phyloP scores from a whole-genome alignment of 805 yeast genomes.

The Monosporozyma servazzii region DNA sequence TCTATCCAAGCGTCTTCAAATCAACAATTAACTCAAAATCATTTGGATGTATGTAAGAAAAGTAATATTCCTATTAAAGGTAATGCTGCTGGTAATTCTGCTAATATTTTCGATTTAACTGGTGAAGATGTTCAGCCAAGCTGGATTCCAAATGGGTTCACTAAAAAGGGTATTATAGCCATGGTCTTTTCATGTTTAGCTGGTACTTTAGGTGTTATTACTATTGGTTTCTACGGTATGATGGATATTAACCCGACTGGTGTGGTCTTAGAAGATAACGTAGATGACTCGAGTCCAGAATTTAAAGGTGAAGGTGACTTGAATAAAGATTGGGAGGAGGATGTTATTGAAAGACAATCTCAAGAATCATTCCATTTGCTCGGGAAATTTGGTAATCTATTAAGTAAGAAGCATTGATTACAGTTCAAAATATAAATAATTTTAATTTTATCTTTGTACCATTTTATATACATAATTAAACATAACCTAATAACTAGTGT shows the following conservation, averaged over 20 bases:
- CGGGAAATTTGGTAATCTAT: background rate
- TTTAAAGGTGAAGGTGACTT: background rate
- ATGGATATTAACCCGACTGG: constrained; percentile 39
- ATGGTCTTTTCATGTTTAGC: constrained; percentile 82
- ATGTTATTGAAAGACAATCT: background rate
- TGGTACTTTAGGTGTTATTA: constrained; percentile 71
- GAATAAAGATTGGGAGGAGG: background rate
- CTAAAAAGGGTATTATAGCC: constrained; percentile 91
- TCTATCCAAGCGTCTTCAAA: constrained; percentile 44
- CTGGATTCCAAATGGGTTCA: constrained; percentile 77
- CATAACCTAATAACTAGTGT: background rate
- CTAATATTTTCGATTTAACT: constrained; percentile 52
- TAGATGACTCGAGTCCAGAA: background rate
- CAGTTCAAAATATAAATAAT: background rate
- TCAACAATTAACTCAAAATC: constrained; percentile 56
- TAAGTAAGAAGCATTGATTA: background rate
- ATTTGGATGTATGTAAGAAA: constrained; percentile 49
- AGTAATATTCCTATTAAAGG: constrained; percentile 50
- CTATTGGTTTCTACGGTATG: constrained; percentile 77
- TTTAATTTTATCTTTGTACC: background rate
- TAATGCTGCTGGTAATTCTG: constrained; percentile 82
- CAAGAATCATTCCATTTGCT: constrained; percentile 1
- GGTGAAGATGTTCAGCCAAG: constrained; percentile 67
- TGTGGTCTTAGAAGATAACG: background rate
- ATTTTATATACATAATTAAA: background rate